Percentiles rank a stretch among this genome's conserved stretches.
These are phyloP conservation scores for Paramecium pentaurelia DNA, from an alignment of 73 alveolate genomes.

Conservation along the genomic window DNA sequence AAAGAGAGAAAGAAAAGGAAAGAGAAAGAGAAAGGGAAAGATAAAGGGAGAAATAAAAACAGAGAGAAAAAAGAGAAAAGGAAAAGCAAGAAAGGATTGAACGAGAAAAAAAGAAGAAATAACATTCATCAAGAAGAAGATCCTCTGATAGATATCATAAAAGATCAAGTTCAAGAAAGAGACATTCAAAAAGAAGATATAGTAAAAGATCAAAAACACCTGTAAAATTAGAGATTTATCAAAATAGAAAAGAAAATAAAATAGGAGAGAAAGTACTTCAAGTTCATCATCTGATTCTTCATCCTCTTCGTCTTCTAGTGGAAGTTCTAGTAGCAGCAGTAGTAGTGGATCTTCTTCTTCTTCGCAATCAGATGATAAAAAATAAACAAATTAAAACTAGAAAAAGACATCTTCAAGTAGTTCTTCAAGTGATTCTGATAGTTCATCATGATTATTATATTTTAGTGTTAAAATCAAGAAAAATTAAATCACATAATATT, in stretches of 20 bases:
- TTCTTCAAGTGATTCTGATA: conserved; percentile 11
- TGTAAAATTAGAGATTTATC: neutral
- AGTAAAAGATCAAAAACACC: neutral
- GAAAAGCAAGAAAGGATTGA: neutral
- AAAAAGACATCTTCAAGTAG: neutral
- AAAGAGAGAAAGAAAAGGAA: neutral
- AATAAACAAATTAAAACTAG: neutral
- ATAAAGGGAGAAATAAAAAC: neutral
- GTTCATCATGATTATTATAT: conserved; percentile 31
- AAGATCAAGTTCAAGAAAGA: conserved; percentile 31
- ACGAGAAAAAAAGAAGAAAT: neutral
- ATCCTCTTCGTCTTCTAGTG: conserved; percentile 32
- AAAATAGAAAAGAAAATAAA: neutral
- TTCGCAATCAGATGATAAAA: neutral
- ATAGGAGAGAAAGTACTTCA: neutral
- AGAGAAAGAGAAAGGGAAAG: neutral
- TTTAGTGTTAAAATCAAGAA: neutral
- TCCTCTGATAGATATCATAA: neutral
- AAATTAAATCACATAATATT: neutral
- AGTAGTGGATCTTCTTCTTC: conserved; percentile 16
- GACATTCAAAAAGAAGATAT: neutral
- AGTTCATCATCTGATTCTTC: conserved; percentile 22
- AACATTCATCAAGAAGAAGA: neutral
- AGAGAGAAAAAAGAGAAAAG: neutral
- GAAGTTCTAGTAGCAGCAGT: conserved; percentile 10